Conservation (phyloP, 1,284 basidiomycete genomes). For the Pseudozyma tsukubaensis region DNA sequence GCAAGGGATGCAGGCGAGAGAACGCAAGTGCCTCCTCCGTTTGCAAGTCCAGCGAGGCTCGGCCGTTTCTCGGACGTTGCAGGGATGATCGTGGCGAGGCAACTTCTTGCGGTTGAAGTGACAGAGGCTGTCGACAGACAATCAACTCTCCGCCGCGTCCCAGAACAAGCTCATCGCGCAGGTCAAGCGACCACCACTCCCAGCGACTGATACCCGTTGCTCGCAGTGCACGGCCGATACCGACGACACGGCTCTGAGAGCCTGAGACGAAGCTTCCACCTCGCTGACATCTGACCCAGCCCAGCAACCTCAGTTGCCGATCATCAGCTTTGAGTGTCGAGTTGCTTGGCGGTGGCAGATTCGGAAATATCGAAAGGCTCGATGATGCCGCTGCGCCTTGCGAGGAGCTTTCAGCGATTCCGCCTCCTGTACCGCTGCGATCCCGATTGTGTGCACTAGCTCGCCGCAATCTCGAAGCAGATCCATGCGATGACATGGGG, state of each 20-base stretch:
- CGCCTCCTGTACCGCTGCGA: conserved; percentile 20
- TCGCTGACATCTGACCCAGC: conserved; percentile 41
- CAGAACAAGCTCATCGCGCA: conserved; percentile 37
- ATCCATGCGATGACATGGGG: conserved; percentile 50
- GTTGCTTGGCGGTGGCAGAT: conserved; percentile 25
- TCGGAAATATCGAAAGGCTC: conserved; percentile 23
- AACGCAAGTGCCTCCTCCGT: conserved; percentile 37
- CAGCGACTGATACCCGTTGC: conserved; percentile 22
- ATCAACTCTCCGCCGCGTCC: conserved; percentile 46
- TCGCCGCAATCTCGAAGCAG: conserved; percentile 33
- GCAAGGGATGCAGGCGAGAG: conserved; percentile 38
- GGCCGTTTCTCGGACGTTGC: conserved; percentile 6
- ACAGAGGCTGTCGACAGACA: conserved; percentile 29
- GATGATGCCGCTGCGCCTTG: conserved; percentile 25
- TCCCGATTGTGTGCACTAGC: conserved; percentile 41
- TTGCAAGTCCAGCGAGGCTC: conserved; percentile 11
- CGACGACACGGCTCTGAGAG: conserved; percentile 12
- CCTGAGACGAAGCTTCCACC: conserved; percentile 31
- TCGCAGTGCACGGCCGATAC: conserved; percentile 29
- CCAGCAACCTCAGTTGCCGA: conserved; percentile 37
- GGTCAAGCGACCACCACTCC: conserved; percentile 48
- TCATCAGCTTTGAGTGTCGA: conserved; percentile 34
- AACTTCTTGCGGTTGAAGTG: conserved; percentile 6
- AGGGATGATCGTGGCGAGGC: conserved; percentile 9
- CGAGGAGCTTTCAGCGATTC: conserved; percentile 5